Evolutionary conservation across 192 early-diverging fungal species (phyloP).

Genomic region (Geranomyces michiganensis): DNA sequence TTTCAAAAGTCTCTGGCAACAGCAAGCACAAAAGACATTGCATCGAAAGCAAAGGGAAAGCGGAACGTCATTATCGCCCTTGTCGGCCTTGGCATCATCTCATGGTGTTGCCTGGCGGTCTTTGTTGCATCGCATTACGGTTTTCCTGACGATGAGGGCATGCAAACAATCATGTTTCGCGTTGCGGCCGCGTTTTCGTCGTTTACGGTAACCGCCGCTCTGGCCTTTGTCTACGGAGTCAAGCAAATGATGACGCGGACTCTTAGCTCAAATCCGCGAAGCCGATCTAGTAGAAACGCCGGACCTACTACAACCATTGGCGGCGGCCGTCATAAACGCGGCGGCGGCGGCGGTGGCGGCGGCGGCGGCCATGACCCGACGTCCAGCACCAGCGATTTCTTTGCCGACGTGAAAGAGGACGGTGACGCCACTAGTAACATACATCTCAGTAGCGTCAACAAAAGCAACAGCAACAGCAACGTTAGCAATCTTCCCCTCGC

Average conservation of each 20-base stretch:
- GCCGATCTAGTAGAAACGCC: not conserved
- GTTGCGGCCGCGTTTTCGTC: constrained; percentile 8
- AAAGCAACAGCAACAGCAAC: too few relatives aligned
- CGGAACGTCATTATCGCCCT: not conserved
- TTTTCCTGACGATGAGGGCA: not conserved
- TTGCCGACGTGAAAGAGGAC: too few relatives aligned
- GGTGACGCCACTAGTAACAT: too few relatives aligned
- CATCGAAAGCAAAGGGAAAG: not conserved
- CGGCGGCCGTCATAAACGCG: too few relatives aligned
- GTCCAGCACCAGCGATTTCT: too few relatives aligned
- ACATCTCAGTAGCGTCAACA: too few relatives aligned
- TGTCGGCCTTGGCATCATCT: not conserved
- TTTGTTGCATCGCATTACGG: not conserved
- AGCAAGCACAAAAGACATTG: not conserved
- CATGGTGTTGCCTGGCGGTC: not conserved
- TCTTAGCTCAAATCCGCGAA: not conserved
- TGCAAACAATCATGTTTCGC: constrained; percentile 3
- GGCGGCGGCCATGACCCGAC: too few relatives aligned
- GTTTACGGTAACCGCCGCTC: constrained; percentile 1
- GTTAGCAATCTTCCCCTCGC: too few relatives aligned
- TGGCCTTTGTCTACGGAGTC: constrained; percentile 17
- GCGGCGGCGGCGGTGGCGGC: too few relatives aligned
- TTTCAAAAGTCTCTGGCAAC: not conserved
- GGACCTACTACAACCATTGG: too few relatives aligned
- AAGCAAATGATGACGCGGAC: constrained; percentile 8